Conservation (phyloP, 192 early-diverging fungal species). For the Spizellomyces sp. region DNA sequence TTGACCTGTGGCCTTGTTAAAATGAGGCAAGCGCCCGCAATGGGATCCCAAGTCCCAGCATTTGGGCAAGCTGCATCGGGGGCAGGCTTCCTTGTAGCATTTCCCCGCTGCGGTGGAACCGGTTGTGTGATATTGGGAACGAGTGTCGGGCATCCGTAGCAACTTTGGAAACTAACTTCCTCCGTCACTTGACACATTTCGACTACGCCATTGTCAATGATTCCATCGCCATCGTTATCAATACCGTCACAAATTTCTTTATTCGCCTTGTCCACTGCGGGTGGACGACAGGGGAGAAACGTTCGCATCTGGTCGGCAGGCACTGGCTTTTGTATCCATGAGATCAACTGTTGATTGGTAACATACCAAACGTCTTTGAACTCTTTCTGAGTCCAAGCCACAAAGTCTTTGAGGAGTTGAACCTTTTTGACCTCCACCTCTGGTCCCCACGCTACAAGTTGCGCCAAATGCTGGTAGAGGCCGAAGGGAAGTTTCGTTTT, state of each 20-base stretch:
- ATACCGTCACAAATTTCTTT: slow-evolving; percentile 44
- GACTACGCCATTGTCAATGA: slow-evolving; percentile 9
- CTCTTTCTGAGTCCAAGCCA: slow-evolving; percentile 26
- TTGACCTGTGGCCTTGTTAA: slow-evolving; percentile 7
- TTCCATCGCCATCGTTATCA: slow-evolving; percentile 41
- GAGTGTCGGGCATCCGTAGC: slow-evolving; percentile 38
- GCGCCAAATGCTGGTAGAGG: slow-evolving; percentile 34
- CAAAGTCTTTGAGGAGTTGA: slow-evolving; percentile 12
- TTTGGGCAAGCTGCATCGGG: slow-evolving; percentile 26
- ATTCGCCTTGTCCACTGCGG: slow-evolving; percentile 22
- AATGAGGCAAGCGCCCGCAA: slow-evolving; percentile 1
- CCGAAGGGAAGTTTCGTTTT: slow-evolving; percentile 34
- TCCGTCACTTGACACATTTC: slow-evolving; percentile 11
- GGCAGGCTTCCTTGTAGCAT: neutral
- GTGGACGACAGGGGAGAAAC: slow-evolving; percentile 17
- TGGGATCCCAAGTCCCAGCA: slow-evolving; percentile 29
- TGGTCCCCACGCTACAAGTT: slow-evolving; percentile 10
- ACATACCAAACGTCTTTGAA: slow-evolving; percentile 38
- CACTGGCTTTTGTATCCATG: slow-evolving; percentile 33
- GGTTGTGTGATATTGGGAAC: slow-evolving; percentile 23
- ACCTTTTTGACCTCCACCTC: slow-evolving; percentile 14
- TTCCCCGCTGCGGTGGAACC: slow-evolving; percentile 8
- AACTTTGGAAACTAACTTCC: slow-evolving; percentile 24
- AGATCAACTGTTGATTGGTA: slow-evolving; percentile 39
- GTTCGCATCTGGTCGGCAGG: neutral